Conservation (phyloP, 257 asterid species). For the Perilla frutescens region DNA sequence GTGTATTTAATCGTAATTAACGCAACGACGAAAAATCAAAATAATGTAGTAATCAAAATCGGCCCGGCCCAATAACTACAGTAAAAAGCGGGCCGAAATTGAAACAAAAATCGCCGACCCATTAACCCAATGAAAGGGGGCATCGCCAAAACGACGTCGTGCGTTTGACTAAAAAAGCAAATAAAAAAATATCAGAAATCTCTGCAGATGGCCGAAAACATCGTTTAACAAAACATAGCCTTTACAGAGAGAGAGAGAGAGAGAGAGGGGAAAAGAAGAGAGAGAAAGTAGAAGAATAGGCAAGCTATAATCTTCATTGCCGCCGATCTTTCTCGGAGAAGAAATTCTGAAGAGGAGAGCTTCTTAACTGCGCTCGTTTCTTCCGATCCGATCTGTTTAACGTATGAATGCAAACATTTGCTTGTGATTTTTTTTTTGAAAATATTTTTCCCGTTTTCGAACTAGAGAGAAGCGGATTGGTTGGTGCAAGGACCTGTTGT, state of each 20-base stretch:
- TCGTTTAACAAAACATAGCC: constrained; percentile 35
- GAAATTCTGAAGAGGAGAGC: constrained; percentile 26
- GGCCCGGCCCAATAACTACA: constrained; percentile 15
- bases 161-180: not conserved
- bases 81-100: constrained; percentile 18
- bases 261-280: constrained; percentile 35
- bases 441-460: not conserved
- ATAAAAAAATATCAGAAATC: not conserved
- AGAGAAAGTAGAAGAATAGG: constrained; percentile 6
- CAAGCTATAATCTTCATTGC: constrained; percentile 42
- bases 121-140: not conserved
- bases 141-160: constrained; percentile 28
- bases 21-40: too few relatives aligned
- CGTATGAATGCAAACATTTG: constrained; percentile 10
- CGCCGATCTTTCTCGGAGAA: constrained; percentile 58
- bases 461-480: constrained; percentile 8
- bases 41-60: not conserved
- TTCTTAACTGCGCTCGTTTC: constrained; percentile 19
- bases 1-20: too few relatives aligned
- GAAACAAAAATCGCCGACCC: not conserved
- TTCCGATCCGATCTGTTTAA: constrained; percentile 66
- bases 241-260: constrained; percentile 30
- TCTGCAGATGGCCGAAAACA: constrained; percentile 33
- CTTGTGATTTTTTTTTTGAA: not conserved
- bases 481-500: constrained; percentile 5